Evolutionary conservation across 768 basidiomycete species (phyloP), one percentile per base, ranked within the genome.

Genomic region (Clitopilus hobsonii): DNA sequence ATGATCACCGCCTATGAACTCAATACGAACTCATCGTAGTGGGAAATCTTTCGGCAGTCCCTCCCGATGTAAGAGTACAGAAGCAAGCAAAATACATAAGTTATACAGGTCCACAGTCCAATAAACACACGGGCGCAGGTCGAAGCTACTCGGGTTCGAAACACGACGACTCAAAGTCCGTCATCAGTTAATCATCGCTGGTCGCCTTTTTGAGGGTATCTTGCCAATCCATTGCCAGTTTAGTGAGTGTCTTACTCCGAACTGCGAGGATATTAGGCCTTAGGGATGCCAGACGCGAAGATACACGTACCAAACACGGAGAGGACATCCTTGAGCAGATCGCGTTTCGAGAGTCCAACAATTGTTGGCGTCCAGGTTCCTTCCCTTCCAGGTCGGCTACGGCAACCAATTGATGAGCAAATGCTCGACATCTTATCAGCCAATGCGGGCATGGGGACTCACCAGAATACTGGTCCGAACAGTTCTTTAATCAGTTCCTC

Each of bases 401-500:
- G n/a, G 63, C n/a, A 52, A 27, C 53, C 48, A 58, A 56, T 22
- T 11, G 41, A 45, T 45, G 18, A 51, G 55, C 54, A n/a, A 58
- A 45, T 51, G n/a, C 55, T 20, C 41, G 22, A 23, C 41, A 20
- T 16, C 3, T 45, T 11, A 45, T 3, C 3, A 27, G 20, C 38
- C 55, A 56, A 54, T 23, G 23, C 29, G 38, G 18, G 32, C 6
- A 30, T n/a, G n/a, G 51, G 30, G 38, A 80, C 89, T 56, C 64
- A 95, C 95, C 86, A 89, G 70, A 91, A 96, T 32, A 94, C 73
- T 0, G 94, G 95, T 14, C 95, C 94, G 61, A 89, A 85, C 52
- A 98, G 76, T 59, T 98, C 97, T 68, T 82, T 88, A 50, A 96
- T 81, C 54, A 99, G 69, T 68, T 98, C 96, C 67, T 97, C 95